Evolutionary conservation across 176 grass and related monocot genomes (phyloP).

Genomic region (Rhynchospora pubera): DNA sequence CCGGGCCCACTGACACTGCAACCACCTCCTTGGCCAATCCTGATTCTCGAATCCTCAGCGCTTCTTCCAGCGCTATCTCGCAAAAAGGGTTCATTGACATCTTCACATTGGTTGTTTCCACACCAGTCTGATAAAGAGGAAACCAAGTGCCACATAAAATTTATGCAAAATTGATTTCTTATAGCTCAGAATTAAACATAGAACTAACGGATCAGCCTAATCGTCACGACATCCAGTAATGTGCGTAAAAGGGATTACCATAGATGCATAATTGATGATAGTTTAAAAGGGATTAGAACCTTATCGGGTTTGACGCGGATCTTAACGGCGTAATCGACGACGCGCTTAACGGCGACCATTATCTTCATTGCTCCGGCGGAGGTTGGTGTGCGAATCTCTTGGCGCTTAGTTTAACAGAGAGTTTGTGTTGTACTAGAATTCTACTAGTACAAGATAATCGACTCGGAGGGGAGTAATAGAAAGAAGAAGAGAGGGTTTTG

Average conservation of each 20-base stretch:
- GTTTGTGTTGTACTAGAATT: slow-evolving; percentile 16
- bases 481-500: not conserved
- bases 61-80: slow-evolving; percentile 92
- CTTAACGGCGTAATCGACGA: slow-evolving; percentile 93
- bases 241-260: not conserved
- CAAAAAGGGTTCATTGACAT: slow-evolving; percentile 99
- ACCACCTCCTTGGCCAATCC: slow-evolving; percentile 60
- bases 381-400: not conserved
- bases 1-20: slow-evolving; percentile 67
- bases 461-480: not conserved
- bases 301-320: slow-evolving; percentile 68
- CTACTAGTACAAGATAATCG: not conserved
- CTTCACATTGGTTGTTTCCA: slow-evolving; percentile 73
- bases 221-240: not conserved
- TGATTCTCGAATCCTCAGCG: slow-evolving; percentile 61
- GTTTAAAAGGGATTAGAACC: not conserved
- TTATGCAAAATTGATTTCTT: not conserved
- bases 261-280: no score
- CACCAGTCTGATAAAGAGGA: slow-evolving; percentile 33
- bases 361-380: slow-evolving; percentile 52
- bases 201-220: not conserved
- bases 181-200: not conserved
- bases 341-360: slow-evolving; percentile 81
- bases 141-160: not conserved
- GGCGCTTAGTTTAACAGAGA: not conserved